Conservation (phyloP, 139 green algal species). For the Volvox africanus region DNA sequence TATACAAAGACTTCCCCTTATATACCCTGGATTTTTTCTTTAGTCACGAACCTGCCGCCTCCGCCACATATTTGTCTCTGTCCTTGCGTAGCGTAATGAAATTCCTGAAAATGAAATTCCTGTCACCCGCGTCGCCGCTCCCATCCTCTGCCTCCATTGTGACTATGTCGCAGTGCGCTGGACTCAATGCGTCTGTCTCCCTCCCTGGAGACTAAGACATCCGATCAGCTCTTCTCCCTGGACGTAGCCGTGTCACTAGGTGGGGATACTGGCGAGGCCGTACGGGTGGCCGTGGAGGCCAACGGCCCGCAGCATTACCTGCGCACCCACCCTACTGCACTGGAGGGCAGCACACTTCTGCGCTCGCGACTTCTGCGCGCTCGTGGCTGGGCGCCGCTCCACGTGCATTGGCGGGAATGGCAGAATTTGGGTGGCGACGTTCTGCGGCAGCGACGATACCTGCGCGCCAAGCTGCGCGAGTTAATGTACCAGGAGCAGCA, state of each 20-base stretch:
- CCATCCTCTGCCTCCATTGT: neutral
- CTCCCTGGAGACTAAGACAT: neutral
- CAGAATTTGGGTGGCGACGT: neutral
- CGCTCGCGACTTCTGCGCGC: slow-evolving; percentile 3
- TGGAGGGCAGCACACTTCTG: slow-evolving; percentile 12
- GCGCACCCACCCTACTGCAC: neutral
- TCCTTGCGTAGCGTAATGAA: too few relatives aligned
- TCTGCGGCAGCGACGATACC: neutral
- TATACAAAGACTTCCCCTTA: too few relatives aligned
- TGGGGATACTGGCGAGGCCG: too few relatives aligned
- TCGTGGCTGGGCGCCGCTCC: neutral
- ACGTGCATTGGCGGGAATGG: slow-evolving; percentile 20
- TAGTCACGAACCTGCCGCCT: too few relatives aligned
- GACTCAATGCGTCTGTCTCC: neutral
- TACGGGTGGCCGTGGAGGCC: neutral
- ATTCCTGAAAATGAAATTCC: too few relatives aligned
- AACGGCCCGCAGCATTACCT: slow-evolving; percentile 39
- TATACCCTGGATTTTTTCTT: too few relatives aligned
- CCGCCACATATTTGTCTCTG: too few relatives aligned
- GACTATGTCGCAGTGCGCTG: neutral
- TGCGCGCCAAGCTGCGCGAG: neutral
- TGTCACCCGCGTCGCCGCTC: too few relatives aligned
- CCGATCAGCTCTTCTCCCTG: slow-evolving; percentile 28
- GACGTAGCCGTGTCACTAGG: neutral
- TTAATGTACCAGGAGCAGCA: neutral